Evolutionary conservation across 371 early-diverging fungal species (phyloP).

Genomic region (Batrachochytrium dendrobatidis): DNA sequence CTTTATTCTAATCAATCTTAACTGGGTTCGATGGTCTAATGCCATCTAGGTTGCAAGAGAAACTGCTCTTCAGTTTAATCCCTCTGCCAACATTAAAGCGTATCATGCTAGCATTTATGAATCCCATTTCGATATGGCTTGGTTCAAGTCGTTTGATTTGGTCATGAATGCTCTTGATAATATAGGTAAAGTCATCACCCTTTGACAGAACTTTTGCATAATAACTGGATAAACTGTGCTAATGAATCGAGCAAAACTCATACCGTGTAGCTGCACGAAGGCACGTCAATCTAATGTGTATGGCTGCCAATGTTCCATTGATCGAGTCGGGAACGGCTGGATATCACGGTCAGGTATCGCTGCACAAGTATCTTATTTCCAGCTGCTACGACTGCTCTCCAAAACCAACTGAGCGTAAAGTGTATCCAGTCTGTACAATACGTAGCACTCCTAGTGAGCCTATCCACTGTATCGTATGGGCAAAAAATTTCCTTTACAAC

Average conservation of each 20-base stretch:
- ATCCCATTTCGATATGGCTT: constrained; percentile 69
- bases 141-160: constrained; percentile 88
- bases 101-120: constrained; percentile 80
- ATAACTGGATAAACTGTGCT: background rate
- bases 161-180: constrained; percentile 98
- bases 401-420: constrained; percentile 65
- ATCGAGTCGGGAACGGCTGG: constrained; percentile 98
- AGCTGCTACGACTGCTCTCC: constrained; percentile 92
- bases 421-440: constrained; percentile 97
- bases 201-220: constrained; percentile 20
- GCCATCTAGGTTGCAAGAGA: constrained; percentile 61
- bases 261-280: constrained; percentile 70
- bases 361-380: constrained; percentile 56
- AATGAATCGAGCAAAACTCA: background rate
- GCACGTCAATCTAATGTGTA: constrained; percentile 95
- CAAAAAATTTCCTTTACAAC: constrained; percentile 71
- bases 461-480: constrained; percentile 99
- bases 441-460: constrained; percentile 92
- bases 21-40: too few relatives aligned
- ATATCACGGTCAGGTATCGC: constrained; percentile 91
- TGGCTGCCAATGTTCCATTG: constrained; percentile 80
- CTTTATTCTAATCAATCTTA: background rate
- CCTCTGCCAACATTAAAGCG: constrained; percentile 62
- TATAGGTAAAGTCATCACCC: constrained; percentile 52
- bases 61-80: constrained; percentile 76